phyloP scores from a whole-genome alignment of 208 protist genomes.

The Tritrichomonas musculus region DNA sequence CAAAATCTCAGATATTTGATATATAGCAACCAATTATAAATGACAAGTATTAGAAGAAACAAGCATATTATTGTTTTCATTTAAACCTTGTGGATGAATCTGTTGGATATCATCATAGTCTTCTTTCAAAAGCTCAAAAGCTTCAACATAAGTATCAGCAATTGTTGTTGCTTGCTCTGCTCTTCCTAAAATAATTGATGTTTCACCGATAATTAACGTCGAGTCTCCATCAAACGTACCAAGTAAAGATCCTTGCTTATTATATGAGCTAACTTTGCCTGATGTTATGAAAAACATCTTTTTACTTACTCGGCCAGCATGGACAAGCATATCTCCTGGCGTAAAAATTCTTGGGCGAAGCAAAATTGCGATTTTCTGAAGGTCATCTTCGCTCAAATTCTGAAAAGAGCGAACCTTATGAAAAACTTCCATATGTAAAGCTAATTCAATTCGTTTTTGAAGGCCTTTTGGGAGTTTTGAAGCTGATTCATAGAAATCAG shows the following conservation, averaged over 20 bases:
- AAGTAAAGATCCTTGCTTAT: background rate
- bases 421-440: background rate
- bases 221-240: background rate
- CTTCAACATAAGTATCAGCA: background rate
- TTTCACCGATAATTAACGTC: background rate
- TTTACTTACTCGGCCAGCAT: background rate
- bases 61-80: too few species aligned
- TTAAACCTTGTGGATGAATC: background rate
- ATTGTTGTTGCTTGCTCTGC: background rate
- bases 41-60: too few species aligned
- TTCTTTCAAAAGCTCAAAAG: background rate
- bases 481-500: slow-evolving; percentile 2
- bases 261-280: background rate
- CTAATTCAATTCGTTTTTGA: background rate
- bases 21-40: too few species aligned
- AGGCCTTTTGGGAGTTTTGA: background rate
- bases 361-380: background rate
- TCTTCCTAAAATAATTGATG: background rate
- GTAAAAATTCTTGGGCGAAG: background rate
- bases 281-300: background rate
- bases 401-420: background rate
- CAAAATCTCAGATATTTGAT: too few species aligned
- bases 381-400: background rate
- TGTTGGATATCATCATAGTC: background rate
- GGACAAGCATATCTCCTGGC: background rate